phyloP scores from a whole-genome alignment of 2,329 filamentous ascomycete genomes.

The Orbilia ellipsospora region DNA sequence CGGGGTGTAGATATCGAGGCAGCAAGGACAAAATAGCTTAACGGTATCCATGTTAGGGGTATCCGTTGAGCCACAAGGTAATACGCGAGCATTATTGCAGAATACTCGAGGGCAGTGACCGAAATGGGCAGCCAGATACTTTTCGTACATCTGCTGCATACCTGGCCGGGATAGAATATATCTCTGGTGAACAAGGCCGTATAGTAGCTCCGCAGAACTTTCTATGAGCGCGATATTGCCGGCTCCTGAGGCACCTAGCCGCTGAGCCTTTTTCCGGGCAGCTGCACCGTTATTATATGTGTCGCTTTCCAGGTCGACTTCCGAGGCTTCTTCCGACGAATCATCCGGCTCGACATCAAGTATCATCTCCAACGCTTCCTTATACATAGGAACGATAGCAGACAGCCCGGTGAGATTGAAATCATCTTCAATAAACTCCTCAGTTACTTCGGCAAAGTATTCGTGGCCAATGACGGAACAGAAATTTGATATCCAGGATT shows the following conservation, averaged over 20 bases:
- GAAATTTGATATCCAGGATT: constrained; percentile 98
- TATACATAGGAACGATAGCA: constrained; percentile 97
- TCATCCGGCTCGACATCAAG: constrained; percentile 97
- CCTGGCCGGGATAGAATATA: constrained; percentile 97
- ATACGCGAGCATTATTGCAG: constrained; percentile 87
- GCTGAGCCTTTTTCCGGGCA: constrained; percentile 67
- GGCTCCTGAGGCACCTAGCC: constrained; percentile 69
- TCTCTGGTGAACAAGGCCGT: constrained; percentile 96
- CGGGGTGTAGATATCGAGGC: constrained; percentile 95
- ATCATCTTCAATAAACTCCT: constrained; percentile 99
- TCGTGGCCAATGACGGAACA: constrained; percentile 95
- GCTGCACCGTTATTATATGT: constrained; percentile 58
- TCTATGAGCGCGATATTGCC: constrained; percentile 80
- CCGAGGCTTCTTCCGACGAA: constrained; percentile 83
- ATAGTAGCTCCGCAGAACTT: constrained; percentile 96
- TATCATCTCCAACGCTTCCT: constrained; percentile 99
- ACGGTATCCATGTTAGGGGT: constrained; percentile 97
- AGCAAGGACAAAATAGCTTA: constrained; percentile 97
- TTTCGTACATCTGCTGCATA: constrained; percentile 99
- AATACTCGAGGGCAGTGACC: constrained; percentile 90
- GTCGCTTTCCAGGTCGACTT: constrained; percentile 66
- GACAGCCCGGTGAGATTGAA: constrained; percentile 98
- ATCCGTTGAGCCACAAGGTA: constrained; percentile 93
- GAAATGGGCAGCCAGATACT: constrained; percentile 97
- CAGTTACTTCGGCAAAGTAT: constrained; percentile 98